Evolutionary conservation across 2,329 filamentous ascomycete species (phyloP), one percentile per base, ranked within the genome.

Genomic region (Penicillium sp.): DNA sequence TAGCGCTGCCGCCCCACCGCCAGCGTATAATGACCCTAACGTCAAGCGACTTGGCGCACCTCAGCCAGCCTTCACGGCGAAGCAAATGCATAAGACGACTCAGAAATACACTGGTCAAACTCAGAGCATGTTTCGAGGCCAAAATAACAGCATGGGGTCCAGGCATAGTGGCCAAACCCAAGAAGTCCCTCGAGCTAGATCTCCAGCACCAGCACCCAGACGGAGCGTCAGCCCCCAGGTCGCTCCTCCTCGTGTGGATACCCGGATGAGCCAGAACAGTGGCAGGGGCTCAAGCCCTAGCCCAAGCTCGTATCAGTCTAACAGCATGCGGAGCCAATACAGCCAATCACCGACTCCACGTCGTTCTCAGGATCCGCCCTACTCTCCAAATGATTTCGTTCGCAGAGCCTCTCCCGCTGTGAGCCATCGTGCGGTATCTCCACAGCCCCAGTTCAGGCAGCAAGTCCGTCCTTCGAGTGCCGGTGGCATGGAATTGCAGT

Each of bases 11-110:
- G 91, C 92, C 6, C 93, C 93, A 2, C 93, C 93, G 3, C 93
- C 93, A 4, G 90, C 89, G 0, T 97, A 97, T 67, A 89, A 93
- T 56, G 84, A 81, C 54, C 75, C 84, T 43, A 84, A 87, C 46
- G 82, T 91, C 42, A 90, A 89, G 68, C 83, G 90, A 55, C 81
- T 97, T 4, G 94, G 91, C 50, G 89, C 93, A 11, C 95, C 94
- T 2, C 88, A 93, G 55, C 91, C 93, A 2, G 94, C 94, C 1
- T 91, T 95, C 57, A 99, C 95, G 0, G 89, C 91, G 4, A 90
- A 88, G 59, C 90, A 94, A 44, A 99, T 99, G 95, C 90, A 96
- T 68, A 90, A 96, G 72, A 90, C 92, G 4, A 94, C 91, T 0
- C 88, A 95, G 65, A 91, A 91, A 72, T 97, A 93, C 67, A 85